These are phyloP conservation scores for Penicillium arizonense DNA, from an alignment of 495 filamentous ascomycete genomes.

Conservation along the genomic window DNA sequence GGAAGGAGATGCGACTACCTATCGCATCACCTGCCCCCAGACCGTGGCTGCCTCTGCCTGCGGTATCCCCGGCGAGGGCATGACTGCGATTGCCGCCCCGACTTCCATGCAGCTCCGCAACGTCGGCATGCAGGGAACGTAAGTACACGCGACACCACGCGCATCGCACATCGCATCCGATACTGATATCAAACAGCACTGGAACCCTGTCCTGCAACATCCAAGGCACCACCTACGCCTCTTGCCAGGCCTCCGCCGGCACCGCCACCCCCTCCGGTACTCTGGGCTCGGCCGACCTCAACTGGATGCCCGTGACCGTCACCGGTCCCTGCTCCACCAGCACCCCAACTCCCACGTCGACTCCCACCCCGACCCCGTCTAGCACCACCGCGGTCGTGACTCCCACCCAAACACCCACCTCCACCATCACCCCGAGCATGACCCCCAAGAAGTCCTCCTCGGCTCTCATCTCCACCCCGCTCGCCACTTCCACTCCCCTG, in stretches of 20 bases:
- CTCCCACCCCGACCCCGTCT: slow-evolving; percentile 11
- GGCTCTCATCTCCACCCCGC: slow-evolving; percentile 12
- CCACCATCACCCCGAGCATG: background rate
- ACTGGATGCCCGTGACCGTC: slow-evolving; percentile 31
- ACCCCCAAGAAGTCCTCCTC: slow-evolving; percentile 21
- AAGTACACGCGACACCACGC: slow-evolving; percentile 3
- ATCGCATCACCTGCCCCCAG: slow-evolving; percentile 26
- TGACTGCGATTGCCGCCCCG: slow-evolving; percentile 26
- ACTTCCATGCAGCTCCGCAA: slow-evolving; percentile 21
- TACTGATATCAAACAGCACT: slow-evolving; percentile 17
- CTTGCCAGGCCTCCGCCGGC: slow-evolving; percentile 24
- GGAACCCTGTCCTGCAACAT: slow-evolving; percentile 31
- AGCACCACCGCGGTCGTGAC: slow-evolving; percentile 1
- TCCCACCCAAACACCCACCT: slow-evolving; percentile 3
- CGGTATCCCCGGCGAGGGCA: slow-evolving; percentile 23
- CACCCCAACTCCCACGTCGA: slow-evolving; percentile 24
- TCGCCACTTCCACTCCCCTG: slow-evolving; percentile 15
- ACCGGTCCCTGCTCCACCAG: slow-evolving; percentile 18
- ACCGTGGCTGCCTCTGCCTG: slow-evolving; percentile 15
- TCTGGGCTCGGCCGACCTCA: slow-evolving; percentile 17
- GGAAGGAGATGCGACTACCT: slow-evolving; percentile 28
- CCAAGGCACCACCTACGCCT: slow-evolving; percentile 30
- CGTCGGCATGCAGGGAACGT: slow-evolving; percentile 17
- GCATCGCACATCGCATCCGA: background rate
- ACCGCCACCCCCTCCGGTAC: slow-evolving; percentile 24